Evolutionary conservation across 1,284 basidiomycete species (phyloP), one percentile per base, ranked within the genome.

Genomic region (Earliella scabrosa): DNA sequence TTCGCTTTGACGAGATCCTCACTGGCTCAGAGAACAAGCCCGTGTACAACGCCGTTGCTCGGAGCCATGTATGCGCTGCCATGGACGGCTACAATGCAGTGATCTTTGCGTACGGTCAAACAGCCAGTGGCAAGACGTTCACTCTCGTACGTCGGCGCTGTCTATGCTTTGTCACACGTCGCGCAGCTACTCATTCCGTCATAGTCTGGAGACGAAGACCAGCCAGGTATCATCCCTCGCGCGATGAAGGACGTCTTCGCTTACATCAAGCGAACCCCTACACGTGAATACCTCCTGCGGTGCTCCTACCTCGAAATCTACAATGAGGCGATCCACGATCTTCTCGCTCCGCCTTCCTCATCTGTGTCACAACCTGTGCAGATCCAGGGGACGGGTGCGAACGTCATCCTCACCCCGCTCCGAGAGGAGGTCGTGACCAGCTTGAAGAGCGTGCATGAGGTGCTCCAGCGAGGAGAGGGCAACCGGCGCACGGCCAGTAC

Each of bases 31-130:
- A 89, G 53, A 99, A 98, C 71, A 90, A 90, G 59, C 84, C 87
- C 0, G 82, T 97, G 0, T 99, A 98, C 71, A 83, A 83, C 31
- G 85, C 88, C 4, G 88, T 94, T 1, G 96, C 94, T 0, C 83
- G 87, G 11, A 90, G 90, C 1, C 93, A 98, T 66, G 93, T 98
- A 0, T 83, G 85, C 59, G 92, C 93, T 18, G 92, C 95, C 11
- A 97, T 98, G 93, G 94, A 97, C 49, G 97, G 96, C 10, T 98
- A 88, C 78, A 98, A 99, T 71, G 86, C 94, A 11, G 93, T 98
- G 61, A 86, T 97, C 47, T 97, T 97, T 67, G 95, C 95, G 0
- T 97, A 97, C 61, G 95, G 94, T 1, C 90, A 93, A 67, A 94
- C 92, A 0, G 92, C 91, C 2, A 91, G 92, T 18, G 95, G 95